Evolutionary conservation across 179 eudicot genomes (phyloP).

Genomic region (Drosera spatulata): DNA sequence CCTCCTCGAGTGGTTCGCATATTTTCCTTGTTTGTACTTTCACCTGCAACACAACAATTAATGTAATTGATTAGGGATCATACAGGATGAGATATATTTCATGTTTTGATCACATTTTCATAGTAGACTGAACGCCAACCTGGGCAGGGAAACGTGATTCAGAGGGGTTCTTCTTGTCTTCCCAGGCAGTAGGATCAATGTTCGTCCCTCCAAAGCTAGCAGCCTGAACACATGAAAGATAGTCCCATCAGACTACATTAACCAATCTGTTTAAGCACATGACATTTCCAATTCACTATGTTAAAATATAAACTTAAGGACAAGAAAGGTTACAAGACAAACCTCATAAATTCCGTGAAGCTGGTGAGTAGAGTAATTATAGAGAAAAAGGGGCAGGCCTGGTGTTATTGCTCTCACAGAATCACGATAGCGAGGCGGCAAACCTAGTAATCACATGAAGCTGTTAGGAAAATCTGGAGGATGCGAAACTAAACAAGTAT

Average conservation of each 20-base stretch:
- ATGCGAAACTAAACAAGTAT: too few relatives aligned
- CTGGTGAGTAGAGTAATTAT: conserved; percentile 99
- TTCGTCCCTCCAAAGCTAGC: conserved; percentile 93
- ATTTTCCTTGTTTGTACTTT: conserved; percentile 62
- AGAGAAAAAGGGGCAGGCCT: conserved; percentile 93
- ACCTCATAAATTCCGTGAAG: conserved; percentile 99
- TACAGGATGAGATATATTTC: neutral
- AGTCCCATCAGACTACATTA: neutral
- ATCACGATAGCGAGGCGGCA: conserved; percentile 96
- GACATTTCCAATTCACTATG: neutral
- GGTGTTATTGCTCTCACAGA: conserved; percentile 93
- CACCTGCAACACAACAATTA: conserved; percentile 23
- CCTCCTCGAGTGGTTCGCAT: conserved; percentile 84
- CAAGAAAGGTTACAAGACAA: conserved; percentile 10
- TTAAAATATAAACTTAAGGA: neutral
- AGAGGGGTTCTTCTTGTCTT: conserved; percentile 89
- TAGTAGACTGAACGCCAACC: conserved; percentile 25
- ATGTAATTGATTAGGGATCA: neutral
- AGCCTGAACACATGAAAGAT: conserved; percentile 37
- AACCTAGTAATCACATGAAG: conserved; percentile 19
- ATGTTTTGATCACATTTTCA: neutral
- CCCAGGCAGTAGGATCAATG: conserved; percentile 97
- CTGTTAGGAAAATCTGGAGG: too few relatives aligned
- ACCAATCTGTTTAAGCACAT: too few relatives aligned
- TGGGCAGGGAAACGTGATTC: conserved; percentile 99